phyloP scores from a whole-genome alignment of 176 grass and related monocot species.

The Oryza australiensis region DNA sequence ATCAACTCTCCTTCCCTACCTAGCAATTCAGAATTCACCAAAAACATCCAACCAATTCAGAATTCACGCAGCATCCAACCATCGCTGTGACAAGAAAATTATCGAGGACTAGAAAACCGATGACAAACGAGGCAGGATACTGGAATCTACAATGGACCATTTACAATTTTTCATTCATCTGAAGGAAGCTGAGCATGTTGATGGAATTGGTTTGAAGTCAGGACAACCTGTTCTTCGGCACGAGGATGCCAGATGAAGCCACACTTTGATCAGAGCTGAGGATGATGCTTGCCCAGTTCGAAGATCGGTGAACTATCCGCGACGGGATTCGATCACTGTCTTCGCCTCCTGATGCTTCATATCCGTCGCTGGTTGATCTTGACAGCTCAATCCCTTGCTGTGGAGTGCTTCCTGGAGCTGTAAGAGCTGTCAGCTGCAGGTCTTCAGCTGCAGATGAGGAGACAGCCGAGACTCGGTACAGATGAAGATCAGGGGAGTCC shows the following conservation, averaged over 20 bases:
- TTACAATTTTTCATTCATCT: slow-evolving; percentile 46
- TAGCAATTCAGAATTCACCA: slow-evolving; percentile 22
- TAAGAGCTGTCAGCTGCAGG: slow-evolving; percentile 41
- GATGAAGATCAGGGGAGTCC: slow-evolving; percentile 90
- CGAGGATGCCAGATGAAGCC: slow-evolving; percentile 37
- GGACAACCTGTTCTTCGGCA: slow-evolving; percentile 39
- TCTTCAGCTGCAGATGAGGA: slow-evolving; percentile 91
- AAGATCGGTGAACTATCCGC: slow-evolving; percentile 87
- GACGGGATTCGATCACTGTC: slow-evolving; percentile 94
- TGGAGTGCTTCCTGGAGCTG: slow-evolving; percentile 44
- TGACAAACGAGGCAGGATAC: not conserved
- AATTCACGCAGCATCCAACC: slow-evolving; percentile 14
- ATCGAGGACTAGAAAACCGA: not conserved
- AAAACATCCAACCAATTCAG: not conserved
- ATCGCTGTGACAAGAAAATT: slow-evolving; percentile 16
- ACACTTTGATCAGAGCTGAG: slow-evolving; percentile 50
- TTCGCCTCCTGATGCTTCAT: slow-evolving; percentile 98
- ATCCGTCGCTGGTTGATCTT: slow-evolving; percentile 90
- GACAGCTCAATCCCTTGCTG: slow-evolving; percentile 75
- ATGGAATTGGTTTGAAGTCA: slow-evolving; percentile 31
- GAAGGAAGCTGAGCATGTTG: slow-evolving; percentile 30
- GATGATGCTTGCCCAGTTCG: slow-evolving; percentile 86
- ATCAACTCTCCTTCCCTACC: slow-evolving; percentile 8
- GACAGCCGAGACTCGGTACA: slow-evolving; percentile 65
- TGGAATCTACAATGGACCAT: slow-evolving; percentile 13